A percentile compares a stretch with the other conserved stretches of the same genome.
Evolutionary conservation across 495 filamentous ascomycete genomes (phyloP).

Genomic region (Aspergillus leporis): DNA sequence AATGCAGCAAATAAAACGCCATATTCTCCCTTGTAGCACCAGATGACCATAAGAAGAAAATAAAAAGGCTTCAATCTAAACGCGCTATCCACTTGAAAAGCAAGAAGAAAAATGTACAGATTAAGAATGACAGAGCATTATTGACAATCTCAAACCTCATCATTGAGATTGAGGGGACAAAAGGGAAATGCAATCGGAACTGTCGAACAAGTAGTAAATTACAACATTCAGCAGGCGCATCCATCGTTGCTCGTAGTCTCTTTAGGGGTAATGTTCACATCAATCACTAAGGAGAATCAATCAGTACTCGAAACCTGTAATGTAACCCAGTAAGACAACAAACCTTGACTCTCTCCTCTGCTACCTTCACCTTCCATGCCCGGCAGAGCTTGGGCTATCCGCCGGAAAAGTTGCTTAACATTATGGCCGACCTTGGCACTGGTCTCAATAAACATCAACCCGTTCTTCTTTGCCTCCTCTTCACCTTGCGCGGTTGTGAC

Average conservation of each 20-base stretch:
- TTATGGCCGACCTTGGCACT: constrained; percentile 98
- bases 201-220: constrained; percentile 7
- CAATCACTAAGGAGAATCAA: constrained; percentile 66
- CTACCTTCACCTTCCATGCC: constrained; percentile 91
- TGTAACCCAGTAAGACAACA: constrained; percentile 18
- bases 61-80: constrained; percentile 24
- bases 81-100: constrained; percentile 29
- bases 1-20: constrained; percentile 3
- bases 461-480: constrained; percentile 97
- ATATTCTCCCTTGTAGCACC: neutral
- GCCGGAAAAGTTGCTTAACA: constrained; percentile 92
- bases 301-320: constrained; percentile 16
- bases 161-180: constrained; percentile 29
- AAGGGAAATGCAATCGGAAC: constrained; percentile 9
- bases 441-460: constrained; percentile 97
- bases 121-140: constrained; percentile 44
- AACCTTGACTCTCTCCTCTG: constrained; percentile 64
- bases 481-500: constrained; percentile 93
- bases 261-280: constrained; percentile 84
- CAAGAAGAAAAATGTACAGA: constrained; percentile 41
- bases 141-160: constrained; percentile 39
- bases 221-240: constrained; percentile 68
- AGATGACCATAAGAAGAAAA: neutral
- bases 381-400: constrained; percentile 95
- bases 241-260: constrained; percentile 72